Percentiles rank a stretch among this genome's conserved stretches.
Conservation (phyloP, 2,329 filamentous ascomycete species). For the Teratosphaeria viscida region DNA sequence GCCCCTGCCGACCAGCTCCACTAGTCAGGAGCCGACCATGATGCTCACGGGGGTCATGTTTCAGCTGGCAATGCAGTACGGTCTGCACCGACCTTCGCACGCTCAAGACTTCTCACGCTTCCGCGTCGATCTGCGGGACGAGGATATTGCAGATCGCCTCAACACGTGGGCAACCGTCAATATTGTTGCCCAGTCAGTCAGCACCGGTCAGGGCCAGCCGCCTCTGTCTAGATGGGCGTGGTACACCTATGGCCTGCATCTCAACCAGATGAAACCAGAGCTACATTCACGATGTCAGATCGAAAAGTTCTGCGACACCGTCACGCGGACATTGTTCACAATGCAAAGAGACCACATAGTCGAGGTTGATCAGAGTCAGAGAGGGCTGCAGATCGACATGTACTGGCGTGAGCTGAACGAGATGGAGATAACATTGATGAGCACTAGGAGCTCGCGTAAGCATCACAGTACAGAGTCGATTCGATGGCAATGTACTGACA, state of each 20-base stretch:
- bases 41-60: slow-evolving; percentile 77
- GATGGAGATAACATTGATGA: slow-evolving; percentile 26
- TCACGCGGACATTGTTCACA: slow-evolving; percentile 69
- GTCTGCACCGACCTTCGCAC: slow-evolving; percentile 68
- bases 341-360: slow-evolving; percentile 64
- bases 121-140: slow-evolving; percentile 55
- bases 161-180: slow-evolving; percentile 80
- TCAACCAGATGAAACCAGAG: slow-evolving; percentile 49
- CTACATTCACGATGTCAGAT: slow-evolving; percentile 60
- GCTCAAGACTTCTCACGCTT: slow-evolving; percentile 75
- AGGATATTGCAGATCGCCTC: slow-evolving; percentile 68
- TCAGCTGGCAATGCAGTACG: slow-evolving; percentile 75
- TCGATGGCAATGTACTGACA: slow-evolving; percentile 31
- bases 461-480: slow-evolving; percentile 39
- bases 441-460: slow-evolving; percentile 21
- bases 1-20: slow-evolving; percentile 73
- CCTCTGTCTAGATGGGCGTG: slow-evolving; percentile 41
- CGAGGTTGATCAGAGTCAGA: slow-evolving; percentile 26
- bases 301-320: slow-evolving; percentile 65
- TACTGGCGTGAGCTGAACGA: slow-evolving; percentile 27
- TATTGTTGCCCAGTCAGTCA: slow-evolving; percentile 67
- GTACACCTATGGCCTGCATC: slow-evolving; percentile 67
- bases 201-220: slow-evolving; percentile 75
- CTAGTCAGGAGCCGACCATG: slow-evolving; percentile 69
- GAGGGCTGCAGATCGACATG: slow-evolving; percentile 28